These are phyloP conservation scores for Tuber magnatum DNA, from an alignment of 495 filamentous ascomycete species.

Conservation along the genomic window DNA sequence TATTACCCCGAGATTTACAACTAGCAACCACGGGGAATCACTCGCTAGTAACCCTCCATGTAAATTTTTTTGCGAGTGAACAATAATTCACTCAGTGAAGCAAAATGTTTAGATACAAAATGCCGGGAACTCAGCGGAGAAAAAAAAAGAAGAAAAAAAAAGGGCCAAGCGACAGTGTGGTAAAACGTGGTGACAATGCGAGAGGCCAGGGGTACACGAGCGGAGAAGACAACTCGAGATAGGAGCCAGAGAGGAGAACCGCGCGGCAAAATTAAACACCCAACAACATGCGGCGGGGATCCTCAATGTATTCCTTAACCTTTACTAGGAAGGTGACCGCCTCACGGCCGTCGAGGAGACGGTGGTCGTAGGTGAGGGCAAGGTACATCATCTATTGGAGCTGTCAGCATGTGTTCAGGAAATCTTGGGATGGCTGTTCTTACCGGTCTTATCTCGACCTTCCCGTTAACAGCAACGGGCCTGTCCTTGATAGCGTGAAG, in stretches of 20 bases:
- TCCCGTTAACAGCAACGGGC: conserved; percentile 79
- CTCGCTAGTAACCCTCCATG: not conserved
- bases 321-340: conserved; percentile 96
- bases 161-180: conserved; percentile 8
- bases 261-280: conserved; percentile 34
- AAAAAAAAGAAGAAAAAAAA: conserved; percentile 4
- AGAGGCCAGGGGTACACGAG: not conserved
- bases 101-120: not conserved
- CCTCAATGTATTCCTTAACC: conserved; percentile 98
- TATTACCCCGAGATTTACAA: conserved; percentile 2
- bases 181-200: not conserved
- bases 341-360: conserved; percentile 88
- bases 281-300: conserved; percentile 85
- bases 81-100: not conserved
- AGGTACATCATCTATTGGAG: conserved; percentile 85
- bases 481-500: conserved; percentile 98
- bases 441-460: conserved; percentile 83
- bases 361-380: conserved; percentile 94
- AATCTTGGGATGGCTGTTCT: conserved; percentile 24
- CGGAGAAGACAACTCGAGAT: not conserved
- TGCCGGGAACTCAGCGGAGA: not conserved
- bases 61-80: not conserved
- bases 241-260: conserved; percentile 14
- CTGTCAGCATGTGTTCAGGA: conserved; percentile 7
- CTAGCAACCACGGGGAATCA: not conserved